Percentiles rank a stretch among this genome's conserved stretches.
Conservation (phyloP, 1,284 basidiomycete species). For the Chalciporus sp. region DNA sequence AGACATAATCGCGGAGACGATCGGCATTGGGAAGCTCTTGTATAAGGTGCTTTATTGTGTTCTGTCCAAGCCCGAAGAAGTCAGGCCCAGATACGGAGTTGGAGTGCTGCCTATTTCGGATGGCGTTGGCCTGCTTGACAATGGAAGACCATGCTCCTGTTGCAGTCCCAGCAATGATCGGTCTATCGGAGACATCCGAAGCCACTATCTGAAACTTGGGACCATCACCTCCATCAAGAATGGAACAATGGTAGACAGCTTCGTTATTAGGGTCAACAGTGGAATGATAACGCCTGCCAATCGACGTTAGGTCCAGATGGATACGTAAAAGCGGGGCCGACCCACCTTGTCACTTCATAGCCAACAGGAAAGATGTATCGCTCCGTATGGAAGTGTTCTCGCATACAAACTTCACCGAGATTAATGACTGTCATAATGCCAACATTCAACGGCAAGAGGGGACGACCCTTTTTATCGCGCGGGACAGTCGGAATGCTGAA, state of each 20-base stretch:
- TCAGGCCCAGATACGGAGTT: constrained; percentile 84
- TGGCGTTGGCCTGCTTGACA: constrained; percentile 75
- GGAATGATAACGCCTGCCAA: constrained; percentile 68
- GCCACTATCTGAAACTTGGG: constrained; percentile 81
- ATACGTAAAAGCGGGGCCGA: constrained; percentile 7
- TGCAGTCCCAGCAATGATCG: constrained; percentile 78
- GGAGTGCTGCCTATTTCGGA: constrained; percentile 75
- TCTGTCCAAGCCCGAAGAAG: constrained; percentile 81
- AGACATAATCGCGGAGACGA: constrained; percentile 73
- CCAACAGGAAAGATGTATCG: constrained; percentile 84
- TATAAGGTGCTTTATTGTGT: constrained; percentile 82
- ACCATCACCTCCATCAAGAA: constrained; percentile 77
- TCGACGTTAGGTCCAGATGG: constrained; percentile 11
- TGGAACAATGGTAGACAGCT: constrained; percentile 78
- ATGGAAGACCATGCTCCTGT: constrained; percentile 83
- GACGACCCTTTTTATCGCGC: constrained; percentile 64
- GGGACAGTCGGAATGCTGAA: constrained; percentile 75
- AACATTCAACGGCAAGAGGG: constrained; percentile 72
- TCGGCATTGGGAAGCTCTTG: constrained; percentile 75
- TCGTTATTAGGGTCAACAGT: constrained; percentile 65
- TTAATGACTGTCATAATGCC: constrained; percentile 80
- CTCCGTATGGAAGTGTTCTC: constrained; percentile 82
- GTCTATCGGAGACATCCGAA: constrained; percentile 63
- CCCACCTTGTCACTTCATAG: constrained; percentile 76
- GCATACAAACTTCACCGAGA: constrained; percentile 73